Percentiles rank a stretch among this genome's conserved stretches.
phyloP scores from a whole-genome alignment of 306 rosid species.

The Quercus suber region DNA sequence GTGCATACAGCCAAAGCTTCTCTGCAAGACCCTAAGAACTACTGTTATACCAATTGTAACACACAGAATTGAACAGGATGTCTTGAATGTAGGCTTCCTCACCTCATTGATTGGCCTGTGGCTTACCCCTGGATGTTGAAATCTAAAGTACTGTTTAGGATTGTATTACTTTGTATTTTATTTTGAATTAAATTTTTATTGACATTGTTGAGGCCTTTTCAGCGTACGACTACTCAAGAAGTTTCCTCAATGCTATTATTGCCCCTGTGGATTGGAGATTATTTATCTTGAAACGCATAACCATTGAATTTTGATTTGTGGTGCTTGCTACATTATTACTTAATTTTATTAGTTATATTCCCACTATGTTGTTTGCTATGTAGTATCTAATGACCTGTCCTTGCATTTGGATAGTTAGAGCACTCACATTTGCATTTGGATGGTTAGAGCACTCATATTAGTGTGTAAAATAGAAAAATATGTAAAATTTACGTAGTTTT shows the following conservation, averaged over 20 bases:
- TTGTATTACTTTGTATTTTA: not conserved
- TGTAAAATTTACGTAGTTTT: no score
- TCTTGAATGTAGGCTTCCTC: not conserved
- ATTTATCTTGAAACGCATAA: not conserved
- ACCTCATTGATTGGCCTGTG: not conserved
- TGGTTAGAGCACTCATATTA: no score
- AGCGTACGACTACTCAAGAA: not conserved
- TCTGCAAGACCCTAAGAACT: not conserved
- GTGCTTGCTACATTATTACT: no score
- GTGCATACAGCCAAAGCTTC: not conserved
- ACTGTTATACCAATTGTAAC: not conserved
- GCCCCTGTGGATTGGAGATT: not conserved
- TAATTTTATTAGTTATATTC: not conserved
- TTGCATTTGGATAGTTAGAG: not conserved
- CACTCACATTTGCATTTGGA: no score
- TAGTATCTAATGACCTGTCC: not conserved
- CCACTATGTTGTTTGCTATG: not conserved
- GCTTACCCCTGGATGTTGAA: not conserved
- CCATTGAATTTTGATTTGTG: not conserved
- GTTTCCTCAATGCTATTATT: not conserved
- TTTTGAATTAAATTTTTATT: not conserved
- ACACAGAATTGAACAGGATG: not conserved
- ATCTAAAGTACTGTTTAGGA: not conserved
- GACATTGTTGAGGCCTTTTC: not conserved
- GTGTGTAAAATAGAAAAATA: no score